These are phyloP conservation scores for Citrullus colocynthis DNA, from an alignment of 306 rosid species.

Conservation along the genomic window DNA sequence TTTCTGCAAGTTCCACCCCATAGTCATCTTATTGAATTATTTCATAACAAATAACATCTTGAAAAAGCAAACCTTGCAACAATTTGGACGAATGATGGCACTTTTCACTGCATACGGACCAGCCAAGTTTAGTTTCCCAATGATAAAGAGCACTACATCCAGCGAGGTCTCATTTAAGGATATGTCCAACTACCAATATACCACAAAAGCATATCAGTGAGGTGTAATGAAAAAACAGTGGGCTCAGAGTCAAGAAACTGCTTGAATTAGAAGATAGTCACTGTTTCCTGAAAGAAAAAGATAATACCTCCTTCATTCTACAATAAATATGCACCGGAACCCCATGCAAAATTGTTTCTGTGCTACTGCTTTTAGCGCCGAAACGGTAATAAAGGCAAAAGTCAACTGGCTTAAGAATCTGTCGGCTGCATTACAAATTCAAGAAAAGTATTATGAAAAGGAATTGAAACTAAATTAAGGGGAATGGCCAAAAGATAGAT, in stretches of 20 bases:
- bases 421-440: constrained; percentile 43
- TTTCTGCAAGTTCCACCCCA: neutral
- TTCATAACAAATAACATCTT: neutral
- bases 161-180: constrained; percentile 66
- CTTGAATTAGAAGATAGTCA: neutral
- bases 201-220: constrained; percentile 15
- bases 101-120: constrained; percentile 77
- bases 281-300: constrained; percentile 18
- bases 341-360: constrained; percentile 35
- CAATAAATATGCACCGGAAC: constrained; percentile 66
- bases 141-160: constrained; percentile 71
- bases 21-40: neutral
- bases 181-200: constrained; percentile 46
- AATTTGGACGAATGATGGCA: constrained; percentile 49
- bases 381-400: constrained; percentile 55
- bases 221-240: constrained; percentile 12
- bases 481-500: neutral
- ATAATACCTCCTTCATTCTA: constrained; percentile 52
- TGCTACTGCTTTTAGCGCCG: constrained; percentile 22
- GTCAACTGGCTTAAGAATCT: constrained; percentile 61
- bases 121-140: constrained; percentile 62
- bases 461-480: constrained; percentile 2
- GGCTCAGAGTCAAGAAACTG: neutral
- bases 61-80: constrained; percentile 65
- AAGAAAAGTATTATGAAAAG: constrained; percentile 3